Percentiles rank a stretch among this genome's conserved stretches.
phyloP scores from a whole-genome alignment of 768 basidiomycete genomes.

The Auriscalpium microsporum region DNA sequence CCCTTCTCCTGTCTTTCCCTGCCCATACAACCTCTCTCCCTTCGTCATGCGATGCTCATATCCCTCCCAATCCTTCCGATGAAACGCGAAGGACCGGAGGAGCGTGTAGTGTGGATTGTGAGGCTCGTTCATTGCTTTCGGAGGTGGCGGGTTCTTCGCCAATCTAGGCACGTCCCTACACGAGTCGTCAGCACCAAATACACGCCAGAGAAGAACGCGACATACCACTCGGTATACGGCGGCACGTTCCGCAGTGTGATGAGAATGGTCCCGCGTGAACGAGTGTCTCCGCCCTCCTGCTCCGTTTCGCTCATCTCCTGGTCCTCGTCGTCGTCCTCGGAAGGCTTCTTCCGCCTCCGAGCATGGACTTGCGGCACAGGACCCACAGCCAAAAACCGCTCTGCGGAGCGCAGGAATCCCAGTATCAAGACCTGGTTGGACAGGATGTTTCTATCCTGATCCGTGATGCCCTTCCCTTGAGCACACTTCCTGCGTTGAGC shows the following conservation, averaged over 20 bases:
- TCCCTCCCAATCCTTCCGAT: slow-evolving; percentile 61
- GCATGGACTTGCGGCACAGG: slow-evolving; percentile 36
- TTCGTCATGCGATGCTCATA: slow-evolving; percentile 96
- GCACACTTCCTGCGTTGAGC: slow-evolving; percentile 5
- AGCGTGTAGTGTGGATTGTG: slow-evolving; percentile 63
- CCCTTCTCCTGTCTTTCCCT: slow-evolving; percentile 58
- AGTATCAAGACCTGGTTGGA: slow-evolving; percentile 82
- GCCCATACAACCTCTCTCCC: slow-evolving; percentile 64
- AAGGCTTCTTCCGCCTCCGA: slow-evolving; percentile 35
- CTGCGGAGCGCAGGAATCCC: slow-evolving; percentile 70
- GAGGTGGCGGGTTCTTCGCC: slow-evolving; percentile 63
- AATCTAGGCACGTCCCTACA: slow-evolving; percentile 68
- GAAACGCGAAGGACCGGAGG: slow-evolving; percentile 75
- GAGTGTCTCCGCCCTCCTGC: slow-evolving; percentile 16
- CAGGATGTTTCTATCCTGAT: slow-evolving; percentile 88
- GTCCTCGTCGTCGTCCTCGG: slow-evolving; percentile 33
- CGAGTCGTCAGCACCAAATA: not conserved
- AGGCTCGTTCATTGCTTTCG: slow-evolving; percentile 33
- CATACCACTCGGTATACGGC: slow-evolving; percentile 83
- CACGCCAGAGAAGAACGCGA: slow-evolving; percentile 5
- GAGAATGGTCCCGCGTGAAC: slow-evolving; percentile 61
- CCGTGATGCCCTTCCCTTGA: slow-evolving; percentile 79
- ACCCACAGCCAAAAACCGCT: slow-evolving; percentile 51
- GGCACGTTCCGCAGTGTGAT: slow-evolving; percentile 79
- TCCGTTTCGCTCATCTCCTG: slow-evolving; percentile 25